These are phyloP conservation scores for Pinus albicaulis DNA, from an alignment of 75 land plant genomes.

Conservation along the genomic window DNA sequence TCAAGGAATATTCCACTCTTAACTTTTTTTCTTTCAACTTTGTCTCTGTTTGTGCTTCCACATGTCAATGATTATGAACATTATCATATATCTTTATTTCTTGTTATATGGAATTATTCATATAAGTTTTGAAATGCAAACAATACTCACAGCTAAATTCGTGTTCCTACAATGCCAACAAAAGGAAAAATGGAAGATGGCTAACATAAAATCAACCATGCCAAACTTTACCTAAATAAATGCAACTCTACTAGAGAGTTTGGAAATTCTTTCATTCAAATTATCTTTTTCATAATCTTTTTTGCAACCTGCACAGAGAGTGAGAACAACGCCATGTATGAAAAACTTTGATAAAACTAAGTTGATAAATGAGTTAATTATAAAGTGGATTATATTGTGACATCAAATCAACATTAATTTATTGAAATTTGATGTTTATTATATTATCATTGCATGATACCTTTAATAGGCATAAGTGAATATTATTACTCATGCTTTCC, in stretches of 20 bases:
- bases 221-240: constrained; percentile 76
- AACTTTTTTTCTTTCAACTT: too few relatives aligned
- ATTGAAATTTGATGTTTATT: too few relatives aligned
- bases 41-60: constrained; percentile 45
- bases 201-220: constrained; percentile 2
- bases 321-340: background rate
- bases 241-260: constrained; percentile 84
- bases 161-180: background rate
- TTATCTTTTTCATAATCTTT: constrained; percentile 84
- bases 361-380: background rate
- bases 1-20: too few relatives aligned
- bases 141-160: background rate
- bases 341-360: background rate
- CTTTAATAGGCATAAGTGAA: too few relatives aligned
- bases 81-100: background rate
- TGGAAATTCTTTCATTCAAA: constrained; percentile 82
- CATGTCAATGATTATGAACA: constrained; percentile 28
- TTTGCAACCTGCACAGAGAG: constrained; percentile 49
- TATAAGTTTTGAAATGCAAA: constrained; percentile 11
- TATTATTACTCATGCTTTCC: too few relatives aligned
- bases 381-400: too few relatives aligned
- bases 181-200: background rate
- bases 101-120: background rate
- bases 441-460: too few relatives aligned
- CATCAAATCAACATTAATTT: too few relatives aligned